Percentiles rank a stretch among this genome's conserved stretches.
Evolutionary conservation across 2,329 filamentous ascomycete genomes (phyloP).

Genomic region (Colletotrichum somersetense): DNA sequence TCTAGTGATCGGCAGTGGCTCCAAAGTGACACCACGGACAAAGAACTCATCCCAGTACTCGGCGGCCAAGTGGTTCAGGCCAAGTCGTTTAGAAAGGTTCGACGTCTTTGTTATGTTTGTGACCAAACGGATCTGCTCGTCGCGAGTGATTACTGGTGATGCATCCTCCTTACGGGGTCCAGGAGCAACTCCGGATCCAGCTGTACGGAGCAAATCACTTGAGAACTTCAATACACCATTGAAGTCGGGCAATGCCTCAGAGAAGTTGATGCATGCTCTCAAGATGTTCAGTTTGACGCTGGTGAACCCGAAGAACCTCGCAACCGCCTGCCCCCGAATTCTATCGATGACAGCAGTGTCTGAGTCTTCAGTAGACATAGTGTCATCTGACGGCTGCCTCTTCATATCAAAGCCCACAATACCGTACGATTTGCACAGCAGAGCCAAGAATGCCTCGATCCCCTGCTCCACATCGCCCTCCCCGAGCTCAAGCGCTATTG

Average conservation of each 20-base stretch:
- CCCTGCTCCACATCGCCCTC: conserved; percentile 76
- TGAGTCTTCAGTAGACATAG: conserved; percentile 56
- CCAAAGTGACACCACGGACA: conserved; percentile 80
- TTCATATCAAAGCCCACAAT: conserved; percentile 65
- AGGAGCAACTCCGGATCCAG: conserved; percentile 83
- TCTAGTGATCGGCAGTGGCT: conserved; percentile 70
- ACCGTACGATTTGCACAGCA: conserved; percentile 74
- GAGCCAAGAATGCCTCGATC: conserved; percentile 72
- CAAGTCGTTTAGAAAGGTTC: conserved; percentile 80
- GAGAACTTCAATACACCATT: conserved; percentile 90
- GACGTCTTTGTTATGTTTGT: conserved; percentile 90
- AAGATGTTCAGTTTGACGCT: conserved; percentile 88
- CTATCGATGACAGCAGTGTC: conserved; percentile 67
- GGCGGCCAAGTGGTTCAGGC: conserved; percentile 76
- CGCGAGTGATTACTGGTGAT: conserved; percentile 77
- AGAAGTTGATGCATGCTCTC: conserved; percentile 91
- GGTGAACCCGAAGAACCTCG: conserved; percentile 80
- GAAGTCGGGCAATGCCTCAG: conserved; percentile 93
- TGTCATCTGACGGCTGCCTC: conserved; percentile 45
- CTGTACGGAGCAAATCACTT: conserved; percentile 83
- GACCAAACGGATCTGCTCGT: conserved; percentile 87
- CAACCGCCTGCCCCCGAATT: conserved; percentile 70
- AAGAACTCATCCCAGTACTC: conserved; percentile 99
- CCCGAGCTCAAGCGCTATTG: conserved; percentile 70
- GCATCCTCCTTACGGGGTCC: conserved; percentile 76